Conservation (phyloP, 257 asterid species). For the Capsicum baccatum region DNA sequence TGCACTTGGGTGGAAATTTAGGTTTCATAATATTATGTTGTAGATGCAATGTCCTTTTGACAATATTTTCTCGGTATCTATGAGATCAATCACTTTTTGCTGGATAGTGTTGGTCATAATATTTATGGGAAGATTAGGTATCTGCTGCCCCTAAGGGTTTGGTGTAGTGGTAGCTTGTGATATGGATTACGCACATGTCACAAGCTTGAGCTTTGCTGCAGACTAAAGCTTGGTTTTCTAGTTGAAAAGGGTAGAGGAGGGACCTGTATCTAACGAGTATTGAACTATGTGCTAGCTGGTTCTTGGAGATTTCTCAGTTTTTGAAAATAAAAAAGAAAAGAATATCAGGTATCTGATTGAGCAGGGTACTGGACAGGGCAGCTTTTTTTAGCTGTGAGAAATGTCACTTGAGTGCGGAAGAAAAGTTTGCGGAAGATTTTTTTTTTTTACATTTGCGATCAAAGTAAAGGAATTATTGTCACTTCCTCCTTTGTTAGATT, state of each 20-base stretch:
- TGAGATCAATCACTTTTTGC: neutral
- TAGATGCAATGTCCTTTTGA: neutral
- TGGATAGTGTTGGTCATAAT: conserved; percentile 21
- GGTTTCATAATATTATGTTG: neutral
- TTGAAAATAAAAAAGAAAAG: neutral
- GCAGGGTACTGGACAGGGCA: neutral
- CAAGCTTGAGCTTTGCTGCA: neutral
- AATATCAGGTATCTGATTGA: neutral
- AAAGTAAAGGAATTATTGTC: neutral
- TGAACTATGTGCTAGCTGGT: neutral
- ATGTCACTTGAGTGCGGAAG: conserved; percentile 1
- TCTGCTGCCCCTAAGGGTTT: neutral
- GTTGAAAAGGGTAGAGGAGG: conserved; percentile 4
- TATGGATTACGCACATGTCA: neutral
- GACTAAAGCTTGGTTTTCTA: neutral
- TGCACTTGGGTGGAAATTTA: neutral
- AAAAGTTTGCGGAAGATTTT: neutral
- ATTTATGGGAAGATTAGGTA: conserved; percentile 15
- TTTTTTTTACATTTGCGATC: neutral
- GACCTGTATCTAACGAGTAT: neutral
- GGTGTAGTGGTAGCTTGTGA: neutral
- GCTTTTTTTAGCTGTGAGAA: neutral
- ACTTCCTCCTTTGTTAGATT: neutral
- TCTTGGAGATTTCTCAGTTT: neutral
- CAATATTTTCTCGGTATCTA: neutral